These are phyloP conservation scores for Sugiyamaella novakii DNA, from an alignment of 1,139 yeast species.

Conservation along the genomic window DNA sequence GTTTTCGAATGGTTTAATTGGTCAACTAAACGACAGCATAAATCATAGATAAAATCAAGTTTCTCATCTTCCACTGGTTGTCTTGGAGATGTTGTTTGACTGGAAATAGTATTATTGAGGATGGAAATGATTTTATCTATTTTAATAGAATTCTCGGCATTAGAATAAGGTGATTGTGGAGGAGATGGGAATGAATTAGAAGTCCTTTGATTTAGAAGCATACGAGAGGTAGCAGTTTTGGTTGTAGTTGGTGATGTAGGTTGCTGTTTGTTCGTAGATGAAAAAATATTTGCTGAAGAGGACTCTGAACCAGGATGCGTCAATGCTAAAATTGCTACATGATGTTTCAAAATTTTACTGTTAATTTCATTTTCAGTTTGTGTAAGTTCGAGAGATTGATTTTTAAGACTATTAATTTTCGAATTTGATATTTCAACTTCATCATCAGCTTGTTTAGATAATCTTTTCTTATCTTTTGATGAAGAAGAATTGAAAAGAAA, in stretches of 20 bases:
- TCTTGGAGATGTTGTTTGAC: conserved; percentile 21
- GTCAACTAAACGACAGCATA: conserved; percentile 14
- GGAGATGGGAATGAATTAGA: conserved; percentile 20
- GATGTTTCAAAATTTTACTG: conserved; percentile 36
- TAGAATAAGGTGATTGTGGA: conserved; percentile 16
- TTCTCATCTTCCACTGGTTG: conserved; percentile 18
- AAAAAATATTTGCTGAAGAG: conserved; percentile 24
- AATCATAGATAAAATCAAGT: conserved; percentile 16
- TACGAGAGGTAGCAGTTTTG: conserved; percentile 23
- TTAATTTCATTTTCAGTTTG: conserved; percentile 32
- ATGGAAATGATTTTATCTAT: conserved; percentile 22
- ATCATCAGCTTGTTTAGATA: conserved; percentile 41
- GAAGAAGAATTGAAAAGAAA: conserved; percentile 25
- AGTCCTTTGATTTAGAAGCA: conserved; percentile 17
- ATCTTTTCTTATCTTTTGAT: conserved; percentile 32
- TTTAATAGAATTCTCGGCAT: conserved; percentile 8
- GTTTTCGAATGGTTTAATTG: conserved; percentile 12
- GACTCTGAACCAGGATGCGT: conserved; percentile 36
- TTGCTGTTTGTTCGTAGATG: conserved; percentile 4
- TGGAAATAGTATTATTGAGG: conserved; percentile 14
- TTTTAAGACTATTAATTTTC: conserved; percentile 34
- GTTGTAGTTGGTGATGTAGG: conserved; percentile 3
- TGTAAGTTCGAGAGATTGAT: conserved; percentile 29
- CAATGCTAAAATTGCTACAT: conserved; percentile 40
- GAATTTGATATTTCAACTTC: conserved; percentile 37